Percentiles rank a stretch among this genome's conserved stretches.
Conservation (phyloP, 371 early-diverging fungal species). For the Coemansia sp. region DNA sequence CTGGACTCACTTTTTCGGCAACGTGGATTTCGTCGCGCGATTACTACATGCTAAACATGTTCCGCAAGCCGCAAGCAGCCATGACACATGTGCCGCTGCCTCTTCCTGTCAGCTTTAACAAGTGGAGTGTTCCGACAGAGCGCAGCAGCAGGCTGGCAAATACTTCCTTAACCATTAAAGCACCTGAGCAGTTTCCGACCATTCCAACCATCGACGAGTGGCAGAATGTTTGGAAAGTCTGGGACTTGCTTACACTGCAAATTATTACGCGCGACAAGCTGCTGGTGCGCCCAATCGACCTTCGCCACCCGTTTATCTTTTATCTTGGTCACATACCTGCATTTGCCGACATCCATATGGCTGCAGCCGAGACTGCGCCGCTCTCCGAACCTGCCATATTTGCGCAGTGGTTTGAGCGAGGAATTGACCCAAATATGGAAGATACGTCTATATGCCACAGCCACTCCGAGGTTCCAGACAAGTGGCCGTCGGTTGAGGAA, state of each 20-base stretch:
- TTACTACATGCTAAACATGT: conserved; percentile 70
- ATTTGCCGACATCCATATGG: conserved; percentile 81
- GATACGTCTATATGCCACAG: conserved; percentile 73
- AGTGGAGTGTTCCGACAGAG: conserved; percentile 20
- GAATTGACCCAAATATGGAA: conserved; percentile 89
- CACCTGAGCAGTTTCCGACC: not conserved
- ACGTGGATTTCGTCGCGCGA: conserved; percentile 64
- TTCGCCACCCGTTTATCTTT: conserved; percentile 88
- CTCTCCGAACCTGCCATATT: conserved; percentile 64
- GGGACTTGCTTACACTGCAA: conserved; percentile 69
- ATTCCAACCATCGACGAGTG: conserved; percentile 67
- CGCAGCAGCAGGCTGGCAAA: not conserved
- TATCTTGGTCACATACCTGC: conserved; percentile 88
- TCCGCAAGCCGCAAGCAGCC: conserved; percentile 60
- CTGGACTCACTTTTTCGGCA: conserved; percentile 58
- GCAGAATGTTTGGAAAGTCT: conserved; percentile 74
- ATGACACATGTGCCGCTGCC: conserved; percentile 3
- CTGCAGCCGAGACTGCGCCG: conserved; percentile 58
- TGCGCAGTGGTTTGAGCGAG: conserved; percentile 84
- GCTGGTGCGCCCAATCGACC: conserved; percentile 70
- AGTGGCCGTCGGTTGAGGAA: conserved; percentile 71
- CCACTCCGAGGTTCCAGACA: conserved; percentile 75
- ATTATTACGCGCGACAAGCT: conserved; percentile 61
- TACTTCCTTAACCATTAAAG: not conserved
- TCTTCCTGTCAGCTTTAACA: conserved; percentile 9